Base-by-base conservation (phyloP, 2,329 filamentous ascomycete species). In the Fusarium austroafricanum region DNA sequence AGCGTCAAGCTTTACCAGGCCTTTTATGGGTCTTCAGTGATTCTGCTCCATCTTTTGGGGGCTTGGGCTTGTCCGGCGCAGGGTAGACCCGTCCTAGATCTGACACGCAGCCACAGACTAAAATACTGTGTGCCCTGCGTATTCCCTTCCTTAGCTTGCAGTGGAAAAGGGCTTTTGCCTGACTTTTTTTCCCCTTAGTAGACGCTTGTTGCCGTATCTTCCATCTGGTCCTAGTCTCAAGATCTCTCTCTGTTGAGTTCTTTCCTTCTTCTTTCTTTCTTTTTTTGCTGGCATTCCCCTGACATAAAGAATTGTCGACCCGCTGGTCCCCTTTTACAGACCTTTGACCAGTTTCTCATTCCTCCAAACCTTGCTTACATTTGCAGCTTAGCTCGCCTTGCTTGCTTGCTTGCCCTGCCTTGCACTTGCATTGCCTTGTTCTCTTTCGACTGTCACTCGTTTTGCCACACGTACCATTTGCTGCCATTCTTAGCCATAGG, bases 81-180 rank as follows among this genome's bases (percentile, higher is more conserved):
- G 71, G 71, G 71, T 70, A 71, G 69, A 66, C 67, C 71, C 65
- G 68, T 73, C 61, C 63, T 57, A 72, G 71, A 74, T 74, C 72
- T 74, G 72, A 74, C 72, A 74, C 72, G 72, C 67, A 67, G 72
- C 70, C 66, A 71, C 72, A 67, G 65, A 55, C 65, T 68, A 68
- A 68, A 61, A 55, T 68, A 62, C 66, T 67, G 67, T 64, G 53
- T 63, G 67, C 50, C 53, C 43, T 70, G 54, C 44, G 62, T 46
- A 52, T 63, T 51, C 54, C 33, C 10, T 33, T 33, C 23, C 21
- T 31, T 33, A 33, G 37, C 18, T 39, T 44, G 31, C 49, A 61
- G 56, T 45, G 62, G 59, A 44, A 68, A 65, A 68, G 56, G 53
- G 46, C 54, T 49, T 55, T 52, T 42, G 60, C 65, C 46, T 66